Conservation (phyloP, 768 basidiomycete species). For the Pholiota microspora region DNA sequence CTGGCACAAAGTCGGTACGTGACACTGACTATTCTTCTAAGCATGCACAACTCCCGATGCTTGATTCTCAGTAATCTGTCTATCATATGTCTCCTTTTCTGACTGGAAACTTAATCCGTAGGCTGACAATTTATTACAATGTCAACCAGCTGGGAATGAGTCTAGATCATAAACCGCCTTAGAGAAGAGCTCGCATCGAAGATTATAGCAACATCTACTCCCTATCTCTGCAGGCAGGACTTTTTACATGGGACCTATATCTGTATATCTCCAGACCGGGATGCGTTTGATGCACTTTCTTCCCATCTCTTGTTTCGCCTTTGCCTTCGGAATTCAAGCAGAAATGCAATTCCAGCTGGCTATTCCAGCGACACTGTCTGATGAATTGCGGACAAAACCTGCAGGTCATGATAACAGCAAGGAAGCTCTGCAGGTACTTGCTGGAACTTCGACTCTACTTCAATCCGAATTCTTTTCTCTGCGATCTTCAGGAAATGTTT, state of each 20-base stretch:
- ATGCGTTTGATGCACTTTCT: not conserved
- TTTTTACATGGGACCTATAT: not conserved
- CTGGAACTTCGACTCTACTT: not conserved
- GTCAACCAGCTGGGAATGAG: no score
- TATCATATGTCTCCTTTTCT: not conserved
- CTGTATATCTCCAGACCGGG: not conserved
- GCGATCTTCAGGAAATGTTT: not conserved
- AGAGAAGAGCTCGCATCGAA: not conserved
- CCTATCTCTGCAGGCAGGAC: slow-evolving; percentile 4
- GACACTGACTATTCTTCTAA: not conserved
- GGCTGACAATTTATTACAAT: not conserved
- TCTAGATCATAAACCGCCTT: not conserved
- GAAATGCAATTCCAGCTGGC: not conserved
- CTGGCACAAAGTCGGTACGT: no score
- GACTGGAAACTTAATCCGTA: not conserved
- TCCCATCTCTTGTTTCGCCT: not conserved
- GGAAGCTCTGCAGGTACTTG: not conserved
- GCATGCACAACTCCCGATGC: no score
- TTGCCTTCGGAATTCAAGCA: not conserved
- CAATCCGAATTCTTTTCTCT: not conserved
- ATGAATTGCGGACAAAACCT: not conserved
- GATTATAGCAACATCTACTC: not conserved
- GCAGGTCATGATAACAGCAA: not conserved
- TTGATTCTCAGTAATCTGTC: not conserved
- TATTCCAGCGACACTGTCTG: not conserved